Evolutionary conservation across 2,329 filamentous ascomycete species (phyloP), one percentile per base, ranked within the genome.

Genomic region (Neofusicoccum laricinum): DNA sequence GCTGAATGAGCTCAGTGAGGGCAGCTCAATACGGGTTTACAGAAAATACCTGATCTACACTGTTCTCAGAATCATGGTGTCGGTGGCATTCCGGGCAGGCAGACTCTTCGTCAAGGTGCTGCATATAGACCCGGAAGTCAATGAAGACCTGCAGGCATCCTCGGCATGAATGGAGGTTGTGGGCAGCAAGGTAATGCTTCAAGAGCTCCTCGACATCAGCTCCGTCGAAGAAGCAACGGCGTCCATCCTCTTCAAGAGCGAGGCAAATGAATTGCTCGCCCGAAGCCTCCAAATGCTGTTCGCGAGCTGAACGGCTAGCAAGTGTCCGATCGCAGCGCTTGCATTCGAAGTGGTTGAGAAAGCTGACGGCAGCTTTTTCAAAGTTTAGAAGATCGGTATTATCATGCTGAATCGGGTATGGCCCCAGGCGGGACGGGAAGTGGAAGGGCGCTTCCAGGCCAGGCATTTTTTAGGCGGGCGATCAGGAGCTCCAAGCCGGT

Each of bases 91-190:
- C 57, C 14, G 30, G 19, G 17, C 57, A 61, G 7, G 57, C 57
- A 25, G 49, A 61, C 5, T 36, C 43, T 8, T 36, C 30, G 15
- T 61, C 57, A 36, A 61, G 41, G 11, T 61, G 57, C 6, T 48
- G 15, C 43, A 61, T 61, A 30, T 61, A 48, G 8, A 58, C 36
- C 36, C 41, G n/a, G 14, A 58, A 25, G 8, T 61, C 43, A 15
- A 61, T 12, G 30, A 61, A 61, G 14, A 49, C 57, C 30, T 61
- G 57, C 30, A 61, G 11, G 34, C 57, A 61, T 4, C 57, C 57
- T 38, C 32, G 30, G 25, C 43, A 61, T 19, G 57, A 61, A n/a
- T 61, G 57, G 5, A 49, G 45, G 7, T 49, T 30, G 19, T 61
- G 57, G n/a, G 12, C 30, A 7, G 17, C 43, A 14, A 48, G 43